Conservation (phyloP, 768 basidiomycete species). For the Boletus rex-veris region DNA sequence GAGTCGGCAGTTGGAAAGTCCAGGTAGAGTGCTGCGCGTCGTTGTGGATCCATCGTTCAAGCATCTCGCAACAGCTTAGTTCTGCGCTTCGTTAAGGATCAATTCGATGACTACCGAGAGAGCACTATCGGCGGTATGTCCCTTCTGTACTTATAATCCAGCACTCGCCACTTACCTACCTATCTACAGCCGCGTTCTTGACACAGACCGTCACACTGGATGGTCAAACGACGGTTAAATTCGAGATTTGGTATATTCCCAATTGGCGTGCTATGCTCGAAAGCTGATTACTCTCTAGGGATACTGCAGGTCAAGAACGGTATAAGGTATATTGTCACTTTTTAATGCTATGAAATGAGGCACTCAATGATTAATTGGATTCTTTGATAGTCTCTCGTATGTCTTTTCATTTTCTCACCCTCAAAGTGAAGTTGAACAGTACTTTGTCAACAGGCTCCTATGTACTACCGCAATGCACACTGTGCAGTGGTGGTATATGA, state of each 20-base stretch:
- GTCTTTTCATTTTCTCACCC: constrained; percentile 19
- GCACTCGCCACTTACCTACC: constrained; percentile 15
- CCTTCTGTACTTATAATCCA: background rate
- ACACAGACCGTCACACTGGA: constrained; percentile 96
- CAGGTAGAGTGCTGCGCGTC: constrained; percentile 47
- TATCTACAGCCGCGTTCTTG: constrained; percentile 79
- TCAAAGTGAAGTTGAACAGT: background rate
- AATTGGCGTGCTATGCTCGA: background rate
- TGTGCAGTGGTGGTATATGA: constrained; percentile 96
- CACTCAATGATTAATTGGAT: background rate
- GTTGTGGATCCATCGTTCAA: constrained; percentile 25
- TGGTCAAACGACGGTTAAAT: constrained; percentile 90
- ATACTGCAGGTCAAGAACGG: constrained; percentile 93
- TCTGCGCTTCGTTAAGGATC: constrained; percentile 92
- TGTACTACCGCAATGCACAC: constrained; percentile 96
- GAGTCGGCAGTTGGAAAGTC: constrained; percentile 98
- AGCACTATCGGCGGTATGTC: constrained; percentile 85
- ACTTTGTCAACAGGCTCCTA: constrained; percentile 60
- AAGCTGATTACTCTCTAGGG: constrained; percentile 47
- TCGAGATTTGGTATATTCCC: constrained; percentile 87
- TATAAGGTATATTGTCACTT: constrained; percentile 62
- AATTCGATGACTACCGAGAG: constrained; percentile 94
- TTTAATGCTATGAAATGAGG: background rate
- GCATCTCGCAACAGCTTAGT: constrained; percentile 62
- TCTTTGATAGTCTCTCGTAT: constrained; percentile 42